Evolutionary conservation across 306 rosid species (phyloP).

Genomic region (Vigna reflexopilosa): DNA sequence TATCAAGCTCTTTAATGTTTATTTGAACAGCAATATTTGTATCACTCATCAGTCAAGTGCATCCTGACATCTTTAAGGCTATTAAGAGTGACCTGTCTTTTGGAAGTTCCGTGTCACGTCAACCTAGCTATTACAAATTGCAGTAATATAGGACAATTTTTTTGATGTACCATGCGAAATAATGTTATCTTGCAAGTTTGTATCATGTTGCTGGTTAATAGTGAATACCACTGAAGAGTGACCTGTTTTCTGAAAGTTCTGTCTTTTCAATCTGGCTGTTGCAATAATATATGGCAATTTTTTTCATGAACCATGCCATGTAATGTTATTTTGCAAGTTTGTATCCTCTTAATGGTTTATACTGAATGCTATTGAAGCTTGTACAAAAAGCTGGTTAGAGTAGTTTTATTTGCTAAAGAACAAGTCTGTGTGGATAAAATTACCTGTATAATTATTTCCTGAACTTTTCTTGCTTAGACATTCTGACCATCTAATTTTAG

Average conservation of each 20-base stretch:
- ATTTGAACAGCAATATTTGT: conserved; percentile 1
- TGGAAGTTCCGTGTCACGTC: not conserved
- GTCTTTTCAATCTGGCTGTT: conserved; percentile 31
- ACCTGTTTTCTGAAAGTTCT: not conserved
- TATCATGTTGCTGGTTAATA: not conserved
- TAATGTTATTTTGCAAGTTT: conserved; percentile 6
- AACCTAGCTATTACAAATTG: conserved; percentile 33
- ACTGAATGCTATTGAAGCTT: not conserved
- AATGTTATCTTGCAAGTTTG: conserved; percentile 4
- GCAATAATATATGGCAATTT: not conserved
- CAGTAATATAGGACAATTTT: not conserved
- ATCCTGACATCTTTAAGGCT: not conserved
- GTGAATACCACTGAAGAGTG: not conserved
- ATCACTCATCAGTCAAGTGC: not conserved
- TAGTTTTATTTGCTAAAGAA: conserved; percentile 34
- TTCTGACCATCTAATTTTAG: conserved; percentile 20
- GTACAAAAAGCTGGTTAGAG: conserved; percentile 27
- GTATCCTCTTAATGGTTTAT: not conserved
- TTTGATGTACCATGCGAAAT: not conserved
- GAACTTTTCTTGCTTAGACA: conserved; percentile 8
- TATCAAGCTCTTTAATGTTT: conserved; percentile 12
- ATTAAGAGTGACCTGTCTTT: not conserved
- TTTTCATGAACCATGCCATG: not conserved
- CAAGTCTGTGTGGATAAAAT: conserved; percentile 15
- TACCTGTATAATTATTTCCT: conserved; percentile 11